Conservation (phyloP, 2,329 filamentous ascomycete species). For the Monilinia fructigena region DNA sequence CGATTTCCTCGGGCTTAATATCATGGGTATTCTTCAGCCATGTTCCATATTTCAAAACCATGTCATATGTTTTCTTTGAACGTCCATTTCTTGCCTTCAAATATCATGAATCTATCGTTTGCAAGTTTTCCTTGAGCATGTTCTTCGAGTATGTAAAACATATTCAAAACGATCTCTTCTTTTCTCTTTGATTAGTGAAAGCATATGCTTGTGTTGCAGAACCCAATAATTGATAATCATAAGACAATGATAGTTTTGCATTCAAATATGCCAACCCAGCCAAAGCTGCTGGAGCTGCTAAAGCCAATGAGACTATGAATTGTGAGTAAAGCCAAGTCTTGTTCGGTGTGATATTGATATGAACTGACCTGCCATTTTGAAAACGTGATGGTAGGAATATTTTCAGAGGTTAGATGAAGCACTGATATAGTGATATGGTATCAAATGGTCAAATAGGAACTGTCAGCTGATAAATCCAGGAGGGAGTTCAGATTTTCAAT, state of each 20-base stretch:
- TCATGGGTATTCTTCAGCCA: slow-evolving; percentile 66
- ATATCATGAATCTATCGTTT: slow-evolving; percentile 62
- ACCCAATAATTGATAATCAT: slow-evolving; percentile 63
- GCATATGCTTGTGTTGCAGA: slow-evolving; percentile 50
- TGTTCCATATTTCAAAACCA: slow-evolving; percentile 66
- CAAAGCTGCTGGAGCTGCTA: slow-evolving; percentile 60
- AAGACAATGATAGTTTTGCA: slow-evolving; percentile 63
- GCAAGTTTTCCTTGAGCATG: slow-evolving; percentile 56
- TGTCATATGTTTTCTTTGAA: slow-evolving; percentile 75
- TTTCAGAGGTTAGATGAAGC: not conserved
- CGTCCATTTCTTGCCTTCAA: slow-evolving; percentile 66
- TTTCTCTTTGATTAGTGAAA: slow-evolving; percentile 49
- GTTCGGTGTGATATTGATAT: not conserved
- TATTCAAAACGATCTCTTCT: slow-evolving; percentile 63
- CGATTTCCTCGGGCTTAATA: slow-evolving; percentile 69
- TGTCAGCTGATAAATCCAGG: not conserved
- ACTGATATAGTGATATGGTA: not conserved
- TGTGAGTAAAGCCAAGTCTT: not conserved
- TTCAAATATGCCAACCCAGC: slow-evolving; percentile 77
- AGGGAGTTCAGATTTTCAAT: not conserved
- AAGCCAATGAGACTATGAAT: slow-evolving; percentile 50
- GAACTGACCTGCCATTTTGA: slow-evolving; percentile 34
- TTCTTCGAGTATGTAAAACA: slow-evolving; percentile 74
- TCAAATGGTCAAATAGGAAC: not conserved
- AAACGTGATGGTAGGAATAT: not conserved